Conservation (phyloP, 768 basidiomycete genomes). For the Kwoniella pini region DNA sequence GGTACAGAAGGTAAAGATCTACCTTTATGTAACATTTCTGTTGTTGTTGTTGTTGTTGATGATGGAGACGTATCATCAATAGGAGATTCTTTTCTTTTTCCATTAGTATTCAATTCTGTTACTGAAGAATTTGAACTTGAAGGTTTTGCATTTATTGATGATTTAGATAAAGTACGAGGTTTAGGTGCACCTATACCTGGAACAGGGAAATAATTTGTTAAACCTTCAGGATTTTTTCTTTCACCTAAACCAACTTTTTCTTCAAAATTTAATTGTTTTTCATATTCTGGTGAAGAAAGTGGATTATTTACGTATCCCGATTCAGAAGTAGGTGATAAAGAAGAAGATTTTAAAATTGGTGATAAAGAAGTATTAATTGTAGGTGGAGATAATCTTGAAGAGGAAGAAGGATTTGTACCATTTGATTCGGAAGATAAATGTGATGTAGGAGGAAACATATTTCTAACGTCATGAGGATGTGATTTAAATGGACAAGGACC, state of each 20-base stretch:
- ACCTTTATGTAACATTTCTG: constrained; percentile 25
- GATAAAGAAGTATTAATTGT: not conserved
- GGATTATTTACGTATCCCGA: not conserved
- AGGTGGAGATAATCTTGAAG: constrained; percentile 1
- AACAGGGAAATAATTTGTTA: constrained; percentile 16
- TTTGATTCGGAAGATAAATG: not conserved
- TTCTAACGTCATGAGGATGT: constrained; percentile 25
- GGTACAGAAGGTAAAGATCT: constrained; percentile 21
- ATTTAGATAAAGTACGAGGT: not conserved
- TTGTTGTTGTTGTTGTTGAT: no score
- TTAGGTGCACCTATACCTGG: constrained; percentile 15
- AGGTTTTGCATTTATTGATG: not conserved
- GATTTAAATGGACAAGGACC: constrained; percentile 23
- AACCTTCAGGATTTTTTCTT: constrained; percentile 6
- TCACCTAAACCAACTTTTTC: not conserved
- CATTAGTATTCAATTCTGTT: not conserved
- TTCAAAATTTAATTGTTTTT: not conserved
- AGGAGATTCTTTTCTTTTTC: constrained; percentile 2
- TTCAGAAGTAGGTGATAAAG: not conserved
- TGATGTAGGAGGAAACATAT: constrained; percentile 24
- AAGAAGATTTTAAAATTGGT: not conserved
- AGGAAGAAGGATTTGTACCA: no score
- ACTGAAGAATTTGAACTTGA: not conserved
- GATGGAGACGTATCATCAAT: constrained; percentile 7
- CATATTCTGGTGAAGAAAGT: no score